These are phyloP conservation scores for Phytopythium delawarense DNA, from an alignment of 352 stramenopile species.

Conservation along the genomic window DNA sequence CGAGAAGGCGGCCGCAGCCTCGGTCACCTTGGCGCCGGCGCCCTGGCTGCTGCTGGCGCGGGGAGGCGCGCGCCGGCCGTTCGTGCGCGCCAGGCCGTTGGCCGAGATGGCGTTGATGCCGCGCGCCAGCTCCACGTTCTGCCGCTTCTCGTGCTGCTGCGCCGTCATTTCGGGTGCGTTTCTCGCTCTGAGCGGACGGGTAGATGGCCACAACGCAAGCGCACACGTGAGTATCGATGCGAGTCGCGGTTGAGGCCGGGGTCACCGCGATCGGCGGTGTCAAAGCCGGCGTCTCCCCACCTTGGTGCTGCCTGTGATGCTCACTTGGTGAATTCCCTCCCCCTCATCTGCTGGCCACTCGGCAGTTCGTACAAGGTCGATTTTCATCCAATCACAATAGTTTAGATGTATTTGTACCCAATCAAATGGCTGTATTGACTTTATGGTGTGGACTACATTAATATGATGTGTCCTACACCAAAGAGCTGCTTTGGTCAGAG, in stretches of 20 bases:
- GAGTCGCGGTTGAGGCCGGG: neutral
- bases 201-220: neutral
- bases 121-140: slow-evolving; percentile 61
- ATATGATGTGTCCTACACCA: neutral
- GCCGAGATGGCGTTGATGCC: slow-evolving; percentile 76
- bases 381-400: neutral
- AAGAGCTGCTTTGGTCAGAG: neutral
- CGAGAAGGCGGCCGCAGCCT: slow-evolving; percentile 5
- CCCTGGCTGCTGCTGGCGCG: slow-evolving; percentile 11
- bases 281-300: neutral
- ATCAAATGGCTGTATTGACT: neutral
- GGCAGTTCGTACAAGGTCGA: neutral
- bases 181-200: neutral
- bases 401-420: neutral
- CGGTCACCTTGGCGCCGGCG: slow-evolving; percentile 6
- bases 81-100: slow-evolving; percentile 60
- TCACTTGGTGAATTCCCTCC: neutral
- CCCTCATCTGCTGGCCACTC: neutral
- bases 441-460: neutral
- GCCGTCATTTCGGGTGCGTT: slow-evolving; percentile 1
- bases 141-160: slow-evolving; percentile 25
- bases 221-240: neutral
- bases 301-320: neutral
- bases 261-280: neutral
- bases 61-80: slow-evolving; percentile 46